phyloP scores from a whole-genome alignment of 352 stramenopile genomes.

The Halophytophthora polymorphica region DNA sequence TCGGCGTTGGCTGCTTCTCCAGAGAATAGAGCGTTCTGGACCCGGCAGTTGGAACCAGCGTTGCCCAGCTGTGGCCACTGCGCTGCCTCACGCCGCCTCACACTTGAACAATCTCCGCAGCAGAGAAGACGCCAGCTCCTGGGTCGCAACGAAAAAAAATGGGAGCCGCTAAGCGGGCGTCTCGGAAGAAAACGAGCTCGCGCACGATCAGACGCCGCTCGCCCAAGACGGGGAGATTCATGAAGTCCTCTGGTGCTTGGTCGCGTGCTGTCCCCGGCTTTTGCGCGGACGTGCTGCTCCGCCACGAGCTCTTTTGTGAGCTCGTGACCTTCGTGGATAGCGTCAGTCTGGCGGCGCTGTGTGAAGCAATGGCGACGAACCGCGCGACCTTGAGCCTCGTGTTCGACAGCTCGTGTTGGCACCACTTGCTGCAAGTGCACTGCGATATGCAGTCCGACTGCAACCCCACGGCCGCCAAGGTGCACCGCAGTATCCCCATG shows the following conservation, averaged over 20 bases:
- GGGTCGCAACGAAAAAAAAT: neutral
- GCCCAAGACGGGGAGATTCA: conserved; percentile 13
- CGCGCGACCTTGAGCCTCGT: conserved; percentile 2
- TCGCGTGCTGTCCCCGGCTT: conserved; percentile 2
- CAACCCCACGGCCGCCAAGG: neutral
- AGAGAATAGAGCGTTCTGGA: too few relatives aligned
- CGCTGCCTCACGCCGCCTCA: too few relatives aligned
- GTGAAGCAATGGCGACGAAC: conserved; percentile 10
- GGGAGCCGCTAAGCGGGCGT: conserved; percentile 4
- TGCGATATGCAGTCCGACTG: conserved; percentile 9
- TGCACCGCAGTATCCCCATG: conserved; percentile 15
- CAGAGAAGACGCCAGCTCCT: too few relatives aligned
- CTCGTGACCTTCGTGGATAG: conserved; percentile 18
- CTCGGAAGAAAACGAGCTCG: neutral
- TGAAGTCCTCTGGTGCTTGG: conserved; percentile 1
- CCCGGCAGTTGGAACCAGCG: too few relatives aligned
- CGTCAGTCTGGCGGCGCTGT: conserved; percentile 8
- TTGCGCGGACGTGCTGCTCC: conserved; percentile 12
- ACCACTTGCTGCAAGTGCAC: conserved; percentile 16
- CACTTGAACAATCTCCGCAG: too few relatives aligned
- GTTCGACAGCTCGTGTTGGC: conserved; percentile 15
- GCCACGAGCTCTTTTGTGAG: conserved; percentile 20
- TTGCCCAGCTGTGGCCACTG: too few relatives aligned
- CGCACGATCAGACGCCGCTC: conserved; percentile 6
- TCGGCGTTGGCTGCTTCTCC: too few relatives aligned